Evolutionary conservation across 495 filamentous ascomycete genomes (phyloP), one percentile per base, ranked within the genome.

Genomic region (Cenococcum geophilum): DNA sequence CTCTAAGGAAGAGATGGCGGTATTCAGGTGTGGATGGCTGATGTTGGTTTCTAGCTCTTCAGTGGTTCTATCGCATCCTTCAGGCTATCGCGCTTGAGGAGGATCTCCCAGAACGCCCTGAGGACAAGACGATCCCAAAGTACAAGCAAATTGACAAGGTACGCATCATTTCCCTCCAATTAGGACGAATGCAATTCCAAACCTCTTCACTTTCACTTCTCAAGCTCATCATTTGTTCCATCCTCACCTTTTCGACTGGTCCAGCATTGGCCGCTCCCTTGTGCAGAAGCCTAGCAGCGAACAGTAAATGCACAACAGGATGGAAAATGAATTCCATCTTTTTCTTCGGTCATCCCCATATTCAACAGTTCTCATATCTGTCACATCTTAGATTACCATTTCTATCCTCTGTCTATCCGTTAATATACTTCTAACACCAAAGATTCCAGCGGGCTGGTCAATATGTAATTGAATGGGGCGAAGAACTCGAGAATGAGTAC

Each of bases 31-130:
- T 4, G 14, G 10, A 51, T 21, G 40, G 32, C 35, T 47, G 27
- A 45, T 35, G 22, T 18, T 50, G 40, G 21, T 2, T 10, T 53
- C 63, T 1, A 52, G 82, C 87, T 0, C 81, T 99, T 55, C 95
- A 99, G 78, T 99, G 95, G 95, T 92, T 96, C 73, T 99, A 97
- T 75, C 86, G 86, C 49, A 92, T 97, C 45, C 76, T 99, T 4
- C 95, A 99, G 72, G 89, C 89, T 5, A 80, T 96, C 49, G 95
- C 95, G 1, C 74, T 99, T 12, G 91, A 96, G 34, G 95, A 99
- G 70, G 93, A 97, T 52, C 72, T 92, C 20, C 95, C 95, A 0
- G 86, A 88, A 27, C 77, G 81, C 49, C 80, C 85, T 0, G 85
- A 92, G 35, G 95, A 99, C 69, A 86, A 87, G 55, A 97, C 92